Evolutionary conservation across 257 asterid genomes (phyloP).

Genomic region (Coffea eugenioides): DNA sequence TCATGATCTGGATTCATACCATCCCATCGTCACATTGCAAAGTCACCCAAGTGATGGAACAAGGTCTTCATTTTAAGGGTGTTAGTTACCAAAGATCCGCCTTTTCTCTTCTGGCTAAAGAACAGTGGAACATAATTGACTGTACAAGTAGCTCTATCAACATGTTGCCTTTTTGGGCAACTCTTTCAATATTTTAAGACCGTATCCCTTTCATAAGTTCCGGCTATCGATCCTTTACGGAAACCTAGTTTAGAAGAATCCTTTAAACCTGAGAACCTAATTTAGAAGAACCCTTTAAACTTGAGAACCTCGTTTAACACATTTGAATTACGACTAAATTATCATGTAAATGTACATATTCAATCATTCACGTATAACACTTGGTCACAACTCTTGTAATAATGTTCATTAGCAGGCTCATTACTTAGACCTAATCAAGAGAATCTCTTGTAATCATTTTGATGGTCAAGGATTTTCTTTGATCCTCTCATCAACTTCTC

Average conservation of each 20-base stretch:
- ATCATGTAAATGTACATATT: too few relatives aligned
- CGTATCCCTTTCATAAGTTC: neutral
- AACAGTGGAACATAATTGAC: neutral
- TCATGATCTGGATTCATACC: neutral
- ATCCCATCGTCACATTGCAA: neutral
- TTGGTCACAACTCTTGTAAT: too few relatives aligned
- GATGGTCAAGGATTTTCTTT: neutral
- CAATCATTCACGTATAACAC: too few relatives aligned
- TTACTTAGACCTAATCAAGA: neutral
- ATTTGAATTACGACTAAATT: too few relatives aligned
- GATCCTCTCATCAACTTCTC: neutral
- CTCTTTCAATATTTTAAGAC: too few relatives aligned
- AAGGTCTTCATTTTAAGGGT: neutral
- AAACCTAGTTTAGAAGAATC: neutral
- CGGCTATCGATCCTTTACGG: neutral
- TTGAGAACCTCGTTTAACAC: too few relatives aligned
- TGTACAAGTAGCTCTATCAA: neutral
- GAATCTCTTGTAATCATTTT: neutral
- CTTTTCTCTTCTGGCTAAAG: neutral
- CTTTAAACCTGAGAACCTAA: neutral
- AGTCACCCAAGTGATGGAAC: neutral
- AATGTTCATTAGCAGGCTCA: too few relatives aligned
- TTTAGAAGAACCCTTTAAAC: neutral
- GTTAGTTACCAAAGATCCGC: neutral
- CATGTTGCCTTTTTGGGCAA: neutral